Evolutionary conservation across 2,329 filamentous ascomycete genomes (phyloP).

Genomic region (Diaporthe vaccinii): DNA sequence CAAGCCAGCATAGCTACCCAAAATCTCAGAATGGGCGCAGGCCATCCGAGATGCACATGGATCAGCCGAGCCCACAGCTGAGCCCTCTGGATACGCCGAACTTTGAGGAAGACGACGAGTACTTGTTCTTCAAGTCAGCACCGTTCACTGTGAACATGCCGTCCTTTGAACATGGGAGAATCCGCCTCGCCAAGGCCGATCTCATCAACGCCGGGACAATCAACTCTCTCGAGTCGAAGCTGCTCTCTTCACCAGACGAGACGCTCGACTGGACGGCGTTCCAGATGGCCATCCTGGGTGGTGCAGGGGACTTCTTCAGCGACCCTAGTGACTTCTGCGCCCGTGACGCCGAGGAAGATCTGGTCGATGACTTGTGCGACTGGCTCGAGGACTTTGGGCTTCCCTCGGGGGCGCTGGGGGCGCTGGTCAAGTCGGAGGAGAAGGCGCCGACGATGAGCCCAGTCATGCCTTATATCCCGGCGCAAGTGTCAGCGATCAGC

Average conservation of each 20-base stretch:
- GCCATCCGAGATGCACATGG: conserved; percentile 22
- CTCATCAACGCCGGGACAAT: conserved; percentile 44
- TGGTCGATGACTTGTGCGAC: conserved; percentile 58
- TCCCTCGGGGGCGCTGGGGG: conserved; percentile 53
- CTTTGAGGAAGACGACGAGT: conserved; percentile 53
- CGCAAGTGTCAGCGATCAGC: conserved; percentile 20
- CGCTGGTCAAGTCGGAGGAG: conserved; percentile 48
- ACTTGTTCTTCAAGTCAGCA: conserved; percentile 62
- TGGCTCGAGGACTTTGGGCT: conserved; percentile 69
- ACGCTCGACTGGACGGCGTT: conserved; percentile 74
- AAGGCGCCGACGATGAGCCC: conserved; percentile 6
- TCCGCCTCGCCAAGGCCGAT: conserved; percentile 64
- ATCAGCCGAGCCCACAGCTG: conserved; percentile 42
- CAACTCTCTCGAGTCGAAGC: conserved; percentile 44
- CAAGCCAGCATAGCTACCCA: conserved; percentile 36
- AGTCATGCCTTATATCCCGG: not conserved
- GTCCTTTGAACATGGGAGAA: conserved; percentile 66
- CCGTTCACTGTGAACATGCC: conserved; percentile 64
- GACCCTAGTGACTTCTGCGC: conserved; percentile 58
- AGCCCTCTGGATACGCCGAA: conserved; percentile 27
- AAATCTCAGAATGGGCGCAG: conserved; percentile 18
- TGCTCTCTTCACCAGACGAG: conserved; percentile 60
- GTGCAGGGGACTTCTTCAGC: conserved; percentile 64
- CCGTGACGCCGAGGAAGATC: conserved; percentile 43
- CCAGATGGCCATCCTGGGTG: conserved; percentile 74